A percentile compares a stretch with the other conserved stretches of the same genome.
Conservation (phyloP, 2,329 filamentous ascomycete genomes). For the Coleophoma cylindrospora region DNA sequence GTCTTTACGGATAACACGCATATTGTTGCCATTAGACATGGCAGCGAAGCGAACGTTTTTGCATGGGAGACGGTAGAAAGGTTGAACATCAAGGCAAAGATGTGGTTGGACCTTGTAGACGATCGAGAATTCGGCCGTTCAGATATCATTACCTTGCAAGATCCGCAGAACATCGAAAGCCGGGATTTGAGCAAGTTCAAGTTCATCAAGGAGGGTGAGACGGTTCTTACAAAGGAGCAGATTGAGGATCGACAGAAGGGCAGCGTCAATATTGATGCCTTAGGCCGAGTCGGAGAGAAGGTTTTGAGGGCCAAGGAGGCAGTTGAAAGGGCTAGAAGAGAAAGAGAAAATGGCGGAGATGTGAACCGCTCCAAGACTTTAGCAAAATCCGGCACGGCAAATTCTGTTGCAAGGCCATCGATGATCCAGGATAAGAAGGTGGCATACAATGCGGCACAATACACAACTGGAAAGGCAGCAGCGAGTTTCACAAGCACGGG, state of each 20-base stretch:
- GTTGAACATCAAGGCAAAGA: slow-evolving; percentile 94
- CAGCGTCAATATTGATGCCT: slow-evolving; percentile 71
- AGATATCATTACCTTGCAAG: slow-evolving; percentile 94
- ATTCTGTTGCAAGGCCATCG: slow-evolving; percentile 29
- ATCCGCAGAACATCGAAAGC: slow-evolving; percentile 83
- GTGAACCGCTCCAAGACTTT: slow-evolving; percentile 42
- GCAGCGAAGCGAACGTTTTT: slow-evolving; percentile 88
- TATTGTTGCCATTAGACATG: slow-evolving; percentile 78
- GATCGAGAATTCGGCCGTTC: slow-evolving; percentile 82
- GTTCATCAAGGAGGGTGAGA: slow-evolving; percentile 77
- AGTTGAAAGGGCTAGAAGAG: slow-evolving; percentile 81
- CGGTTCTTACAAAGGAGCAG: slow-evolving; percentile 64
- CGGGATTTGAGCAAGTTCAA: slow-evolving; percentile 85
- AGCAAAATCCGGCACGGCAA: slow-evolving; percentile 31
- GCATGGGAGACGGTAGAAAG: slow-evolving; percentile 92
- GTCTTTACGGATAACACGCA: slow-evolving; percentile 98
- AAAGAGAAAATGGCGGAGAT: slow-evolving; percentile 57
- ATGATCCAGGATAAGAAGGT: slow-evolving; percentile 52
- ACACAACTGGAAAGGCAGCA: slow-evolving; percentile 87
- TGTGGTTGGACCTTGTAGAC: slow-evolving; percentile 87
- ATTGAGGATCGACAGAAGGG: slow-evolving; percentile 59
- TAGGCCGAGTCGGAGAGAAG: slow-evolving; percentile 76
- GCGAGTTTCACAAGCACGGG: slow-evolving; percentile 95
- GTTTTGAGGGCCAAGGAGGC: slow-evolving; percentile 88
- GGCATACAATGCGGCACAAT: slow-evolving; percentile 80